Percentiles rank a stretch among this genome's conserved stretches.
These are phyloP conservation scores for Cnidoscolus chayamansa DNA, from an alignment of 441 rosid genomes.

Conservation along the genomic window DNA sequence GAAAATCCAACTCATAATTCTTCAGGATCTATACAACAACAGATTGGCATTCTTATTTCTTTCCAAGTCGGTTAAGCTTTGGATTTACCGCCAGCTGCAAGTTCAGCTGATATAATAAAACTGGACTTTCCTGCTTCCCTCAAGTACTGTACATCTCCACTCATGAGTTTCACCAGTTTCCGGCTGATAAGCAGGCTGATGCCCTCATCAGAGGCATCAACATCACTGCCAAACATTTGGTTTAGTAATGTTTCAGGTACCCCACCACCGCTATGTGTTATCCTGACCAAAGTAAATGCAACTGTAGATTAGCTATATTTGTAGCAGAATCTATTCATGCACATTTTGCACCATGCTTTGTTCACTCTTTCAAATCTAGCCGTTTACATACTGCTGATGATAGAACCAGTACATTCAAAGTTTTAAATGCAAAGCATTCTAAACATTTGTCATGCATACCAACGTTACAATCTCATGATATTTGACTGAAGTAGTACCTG, in stretches of 20 bases:
- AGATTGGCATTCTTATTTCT: not conserved
- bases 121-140: conserved; percentile 78
- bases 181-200: conserved; percentile 70
- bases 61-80: conserved; percentile 9
- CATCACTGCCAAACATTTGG: conserved; percentile 72
- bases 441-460: not conserved
- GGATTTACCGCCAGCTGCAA: conserved; percentile 57
- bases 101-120: conserved; percentile 68
- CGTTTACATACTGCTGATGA: not conserved
- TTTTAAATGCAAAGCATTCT: not conserved
- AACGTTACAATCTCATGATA: not conserved
- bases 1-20: not conserved
- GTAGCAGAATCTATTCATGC: not conserved
- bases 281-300: conserved; percentile 39
- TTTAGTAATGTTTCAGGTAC: conserved; percentile 67
- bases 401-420: not conserved
- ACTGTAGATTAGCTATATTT: not conserved
- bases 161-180: conserved; percentile 78
- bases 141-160: conserved; percentile 87
- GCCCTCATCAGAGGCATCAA: conserved; percentile 75
- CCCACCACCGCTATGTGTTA: conserved; percentile 58
- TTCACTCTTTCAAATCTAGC: not conserved
- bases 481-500: conserved; percentile 45
- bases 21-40: conserved; percentile 3
- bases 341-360: not conserved